Evolutionary conservation across 495 filamentous ascomycete genomes (phyloP).

Genomic region (Hyaloscypha variabilis): DNA sequence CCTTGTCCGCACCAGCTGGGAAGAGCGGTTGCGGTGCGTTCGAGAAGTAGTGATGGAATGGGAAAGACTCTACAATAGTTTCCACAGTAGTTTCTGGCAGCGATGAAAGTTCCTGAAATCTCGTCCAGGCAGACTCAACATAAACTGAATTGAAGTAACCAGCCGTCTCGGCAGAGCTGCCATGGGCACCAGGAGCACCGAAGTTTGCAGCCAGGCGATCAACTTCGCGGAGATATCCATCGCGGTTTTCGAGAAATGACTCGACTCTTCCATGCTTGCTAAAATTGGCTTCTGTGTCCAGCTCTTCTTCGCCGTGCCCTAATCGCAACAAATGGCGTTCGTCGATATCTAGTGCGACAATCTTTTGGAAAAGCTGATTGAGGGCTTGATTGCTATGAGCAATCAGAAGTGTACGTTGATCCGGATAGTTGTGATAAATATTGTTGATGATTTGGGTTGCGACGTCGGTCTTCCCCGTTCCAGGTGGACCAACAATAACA

Average conservation of each 20-base stretch:
- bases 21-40: constrained; percentile 89
- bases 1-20: constrained; percentile 59
- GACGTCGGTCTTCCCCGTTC: constrained; percentile 98
- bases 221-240: constrained; percentile 79
- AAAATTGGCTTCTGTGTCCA: constrained; percentile 83
- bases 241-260: constrained; percentile 89
- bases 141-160: constrained; percentile 95
- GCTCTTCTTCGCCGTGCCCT: constrained; percentile 92
- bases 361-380: constrained; percentile 99
- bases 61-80: constrained; percentile 72
- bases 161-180: constrained; percentile 93
- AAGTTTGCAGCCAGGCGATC: constrained; percentile 82
- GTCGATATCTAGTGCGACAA: constrained; percentile 91
- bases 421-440: constrained; percentile 96
- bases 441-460: constrained; percentile 99
- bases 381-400: constrained; percentile 98
- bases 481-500: constrained; percentile 92
- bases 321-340: constrained; percentile 90
- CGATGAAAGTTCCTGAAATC: constrained; percentile 69
- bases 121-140: constrained; percentile 83
- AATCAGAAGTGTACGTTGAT: constrained; percentile 87
- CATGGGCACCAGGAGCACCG: constrained; percentile 86
- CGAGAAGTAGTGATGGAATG: constrained; percentile 87
- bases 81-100: constrained; percentile 55
- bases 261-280: constrained; percentile 96